These are phyloP conservation scores for Sechiopsis laciniata DNA, from an alignment of 306 rosid species.

Conservation along the genomic window DNA sequence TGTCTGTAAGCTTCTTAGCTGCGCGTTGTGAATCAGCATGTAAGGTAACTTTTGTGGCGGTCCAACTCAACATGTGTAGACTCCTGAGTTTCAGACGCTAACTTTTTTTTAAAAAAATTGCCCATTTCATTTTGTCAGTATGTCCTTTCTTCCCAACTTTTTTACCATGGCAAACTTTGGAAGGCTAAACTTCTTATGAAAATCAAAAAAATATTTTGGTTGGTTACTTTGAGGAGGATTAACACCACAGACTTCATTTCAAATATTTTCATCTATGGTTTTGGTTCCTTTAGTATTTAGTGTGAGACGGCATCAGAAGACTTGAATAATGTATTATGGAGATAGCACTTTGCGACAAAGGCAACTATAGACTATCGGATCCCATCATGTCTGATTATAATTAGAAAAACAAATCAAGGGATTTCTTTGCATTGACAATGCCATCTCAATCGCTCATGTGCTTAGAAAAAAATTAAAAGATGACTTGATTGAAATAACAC, in stretches of 20 bases:
- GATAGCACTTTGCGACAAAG: background rate
- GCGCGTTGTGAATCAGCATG: background rate
- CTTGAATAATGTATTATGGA: background rate
- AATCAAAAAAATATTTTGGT: background rate
- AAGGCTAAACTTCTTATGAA: background rate
- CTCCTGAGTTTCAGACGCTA: background rate
- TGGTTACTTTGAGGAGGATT: background rate
- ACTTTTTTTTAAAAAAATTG: too few relatives aligned
- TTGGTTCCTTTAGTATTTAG: background rate
- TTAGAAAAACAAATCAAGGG: background rate
- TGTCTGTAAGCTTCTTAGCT: background rate
- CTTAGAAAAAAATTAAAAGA: background rate
- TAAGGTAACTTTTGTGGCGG: background rate
- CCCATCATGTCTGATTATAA: background rate
- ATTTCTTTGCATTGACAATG: slow-evolving; percentile 6
- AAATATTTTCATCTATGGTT: background rate
- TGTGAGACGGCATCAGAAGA: background rate
- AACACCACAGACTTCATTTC: background rate
- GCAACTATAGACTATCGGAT: background rate
- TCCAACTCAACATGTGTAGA: background rate
- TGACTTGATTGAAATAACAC: too few relatives aligned
- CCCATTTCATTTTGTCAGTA: background rate
- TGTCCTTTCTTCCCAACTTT: background rate
- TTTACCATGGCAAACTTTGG: background rate
- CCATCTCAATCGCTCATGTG: background rate